These are phyloP conservation scores for Tetrapisispora phaffii DNA, from an alignment of 805 yeast genomes.

Conservation along the genomic window DNA sequence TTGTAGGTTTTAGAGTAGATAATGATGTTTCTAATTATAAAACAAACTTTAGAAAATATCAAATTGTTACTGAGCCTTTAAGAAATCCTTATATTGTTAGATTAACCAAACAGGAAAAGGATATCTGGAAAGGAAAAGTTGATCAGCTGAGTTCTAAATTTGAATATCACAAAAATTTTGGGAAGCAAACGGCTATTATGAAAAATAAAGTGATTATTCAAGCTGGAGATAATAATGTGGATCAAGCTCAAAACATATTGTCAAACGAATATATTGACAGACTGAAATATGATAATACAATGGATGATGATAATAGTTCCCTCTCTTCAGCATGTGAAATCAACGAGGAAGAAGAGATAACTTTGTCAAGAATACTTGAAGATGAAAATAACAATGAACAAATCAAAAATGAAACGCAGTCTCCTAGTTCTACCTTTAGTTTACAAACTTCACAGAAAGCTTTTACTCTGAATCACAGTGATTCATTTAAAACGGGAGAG, in stretches of 20 bases:
- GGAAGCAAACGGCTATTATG: conserved; percentile 14
- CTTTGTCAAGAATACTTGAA: neutral
- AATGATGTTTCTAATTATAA: neutral
- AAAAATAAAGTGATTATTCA: conserved; percentile 3
- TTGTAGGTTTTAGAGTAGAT: conserved; percentile 11
- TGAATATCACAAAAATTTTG: conserved; percentile 8
- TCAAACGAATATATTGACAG: neutral
- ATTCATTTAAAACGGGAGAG: too few relatives aligned
- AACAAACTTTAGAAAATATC: conserved; percentile 7
- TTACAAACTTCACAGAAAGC: neutral
- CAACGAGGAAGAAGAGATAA: neutral
- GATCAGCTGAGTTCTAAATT: conserved; percentile 6
- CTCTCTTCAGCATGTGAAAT: neutral
- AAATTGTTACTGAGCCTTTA: conserved; percentile 26
- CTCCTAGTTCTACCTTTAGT: neutral
- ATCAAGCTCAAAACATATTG: neutral
- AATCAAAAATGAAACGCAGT: neutral
- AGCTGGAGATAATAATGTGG: neutral
- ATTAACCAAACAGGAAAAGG: conserved; percentile 14
- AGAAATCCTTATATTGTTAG: conserved; percentile 21
- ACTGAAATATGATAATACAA: neutral
- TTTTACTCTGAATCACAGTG: too few relatives aligned
- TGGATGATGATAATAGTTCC: neutral
- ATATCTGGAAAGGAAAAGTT: conserved; percentile 10
- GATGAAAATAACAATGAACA: neutral